Evolutionary conservation across 345 rosid species (phyloP).

Genomic region (Euclidium syriacum): DNA sequence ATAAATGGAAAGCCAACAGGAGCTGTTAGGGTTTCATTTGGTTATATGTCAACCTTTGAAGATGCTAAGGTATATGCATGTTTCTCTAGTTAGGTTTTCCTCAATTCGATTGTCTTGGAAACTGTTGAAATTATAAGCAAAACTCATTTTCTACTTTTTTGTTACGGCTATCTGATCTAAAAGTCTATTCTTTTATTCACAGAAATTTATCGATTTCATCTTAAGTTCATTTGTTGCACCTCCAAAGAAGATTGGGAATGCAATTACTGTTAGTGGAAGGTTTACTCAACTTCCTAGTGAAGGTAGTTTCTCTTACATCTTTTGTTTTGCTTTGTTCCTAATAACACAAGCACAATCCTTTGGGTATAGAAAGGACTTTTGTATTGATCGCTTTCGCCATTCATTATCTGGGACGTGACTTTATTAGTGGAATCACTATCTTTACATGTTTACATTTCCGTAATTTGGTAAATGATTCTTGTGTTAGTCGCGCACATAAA

Average conservation of each 20-base stretch:
- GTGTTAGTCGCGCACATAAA: not conserved
- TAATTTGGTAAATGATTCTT: constrained; percentile 6
- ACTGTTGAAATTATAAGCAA: not conserved
- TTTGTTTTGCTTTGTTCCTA: not conserved
- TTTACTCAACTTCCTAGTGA: constrained; percentile 32
- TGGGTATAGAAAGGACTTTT: not conserved
- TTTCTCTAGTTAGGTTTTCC: not conserved
- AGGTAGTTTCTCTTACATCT: constrained; percentile 29
- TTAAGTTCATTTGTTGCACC: constrained; percentile 51
- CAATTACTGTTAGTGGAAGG: constrained; percentile 22
- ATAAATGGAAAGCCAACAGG: constrained; percentile 87
- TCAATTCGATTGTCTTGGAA: not conserved
- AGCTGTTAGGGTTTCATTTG: constrained; percentile 88
- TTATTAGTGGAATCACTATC: not conserved
- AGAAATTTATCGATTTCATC: constrained; percentile 79
- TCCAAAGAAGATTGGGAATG: constrained; percentile 34
- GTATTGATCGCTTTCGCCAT: not conserved
- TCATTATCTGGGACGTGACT: not conserved
- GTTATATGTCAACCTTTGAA: constrained; percentile 97
- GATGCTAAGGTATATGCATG: constrained; percentile 63
- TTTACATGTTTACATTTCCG: not conserved
- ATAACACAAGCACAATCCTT: not conserved
- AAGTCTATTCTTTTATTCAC: constrained; percentile 12
- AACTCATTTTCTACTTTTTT: not conserved
- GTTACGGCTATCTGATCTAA: not conserved